Evolutionary conservation across 2,329 filamentous ascomycete species (phyloP), one percentile per base, ranked within the genome.

Genomic region (Colletotrichum higginsianum): DNA sequence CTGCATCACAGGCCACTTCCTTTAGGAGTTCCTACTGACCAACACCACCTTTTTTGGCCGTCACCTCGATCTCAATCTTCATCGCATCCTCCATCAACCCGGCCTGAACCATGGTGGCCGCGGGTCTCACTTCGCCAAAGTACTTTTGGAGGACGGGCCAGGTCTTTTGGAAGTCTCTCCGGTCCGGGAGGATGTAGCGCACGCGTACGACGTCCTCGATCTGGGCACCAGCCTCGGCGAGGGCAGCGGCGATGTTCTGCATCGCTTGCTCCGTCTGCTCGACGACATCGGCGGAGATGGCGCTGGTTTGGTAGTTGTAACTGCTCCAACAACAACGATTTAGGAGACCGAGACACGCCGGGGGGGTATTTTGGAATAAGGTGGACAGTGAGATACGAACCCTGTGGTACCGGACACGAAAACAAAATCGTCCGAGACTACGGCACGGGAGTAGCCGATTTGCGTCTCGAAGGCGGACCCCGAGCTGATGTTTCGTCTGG

Each of bases 361-460:
- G 11, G 26, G 6, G 9, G 18, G 16, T 4, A 35, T 35, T 35
- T 35, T 35, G 7, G 30, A 35, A 35, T 7, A 9, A 8, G 1
- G 8, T 30, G 30, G 11, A 13, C 18, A 13, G 12, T 1, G 35
- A 23, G 46, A 62, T 8, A 66, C 74, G 64, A 75, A 87, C 86
- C 87, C 87, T 3, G 87, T 89, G 47, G 86, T 88, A 0, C 87
- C 87, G 2, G 87, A 88, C 4, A 89, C 86, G 67, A 88, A 84
- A 13, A 89, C 78, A 81, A 84, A 86, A 61, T 86, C 85, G 13
- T 85, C 86, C 1, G 81, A 79, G 21, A 87, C 82, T 3, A 89
- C 86, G 46, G 87, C 87, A 60, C 87, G 83, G 40, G 87, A 88
- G 77, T 89, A 89, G 61, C 85, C 86, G 65, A 89, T 89, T 72